phyloP scores from a whole-genome alignment of 176 grass and related monocot species.

The bread wheat (Triticum aestivum) region DNA sequence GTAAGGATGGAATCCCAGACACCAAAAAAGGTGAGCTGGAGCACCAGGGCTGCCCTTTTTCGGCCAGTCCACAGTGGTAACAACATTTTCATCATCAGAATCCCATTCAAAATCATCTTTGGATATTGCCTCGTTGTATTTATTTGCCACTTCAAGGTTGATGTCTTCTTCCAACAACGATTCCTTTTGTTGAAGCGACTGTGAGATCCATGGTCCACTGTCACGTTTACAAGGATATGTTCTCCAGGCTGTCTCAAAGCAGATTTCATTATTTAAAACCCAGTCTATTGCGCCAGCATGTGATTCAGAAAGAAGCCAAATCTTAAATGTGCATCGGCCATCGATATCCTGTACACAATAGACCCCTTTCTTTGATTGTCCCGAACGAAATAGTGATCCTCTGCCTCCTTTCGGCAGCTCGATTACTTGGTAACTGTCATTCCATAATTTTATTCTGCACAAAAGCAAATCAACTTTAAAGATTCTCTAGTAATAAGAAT shows the following conservation, averaged over 20 bases:
- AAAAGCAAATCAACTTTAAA: not conserved
- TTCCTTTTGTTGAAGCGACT: no score
- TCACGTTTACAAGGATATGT: not conserved
- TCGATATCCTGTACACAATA: not conserved
- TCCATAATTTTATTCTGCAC: not conserved
- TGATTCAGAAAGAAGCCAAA: not conserved
- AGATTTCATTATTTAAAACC: not conserved
- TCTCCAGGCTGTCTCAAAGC: not conserved
- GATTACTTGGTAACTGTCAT: not conserved
- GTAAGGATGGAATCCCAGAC: constrained; percentile 1
- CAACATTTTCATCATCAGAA: not conserved
- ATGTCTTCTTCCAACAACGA: not conserved
- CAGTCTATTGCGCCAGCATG: not conserved
- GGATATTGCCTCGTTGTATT: not conserved
- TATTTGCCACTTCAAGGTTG: not conserved
- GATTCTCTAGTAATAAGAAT: no score
- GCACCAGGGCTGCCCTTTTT: not conserved
- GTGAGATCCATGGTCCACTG: no score
- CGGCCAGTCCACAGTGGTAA: not conserved
- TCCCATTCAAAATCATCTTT: not conserved
- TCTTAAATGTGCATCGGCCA: not conserved
- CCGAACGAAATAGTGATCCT: not conserved
- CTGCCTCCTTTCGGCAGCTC: not conserved
- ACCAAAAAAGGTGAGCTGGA: not conserved
- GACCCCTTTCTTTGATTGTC: not conserved